Evolutionary conservation across 148 eudicot genomes (phyloP), one percentile per base, ranked within the genome.

Genomic region (Pouteria glomerata): DNA sequence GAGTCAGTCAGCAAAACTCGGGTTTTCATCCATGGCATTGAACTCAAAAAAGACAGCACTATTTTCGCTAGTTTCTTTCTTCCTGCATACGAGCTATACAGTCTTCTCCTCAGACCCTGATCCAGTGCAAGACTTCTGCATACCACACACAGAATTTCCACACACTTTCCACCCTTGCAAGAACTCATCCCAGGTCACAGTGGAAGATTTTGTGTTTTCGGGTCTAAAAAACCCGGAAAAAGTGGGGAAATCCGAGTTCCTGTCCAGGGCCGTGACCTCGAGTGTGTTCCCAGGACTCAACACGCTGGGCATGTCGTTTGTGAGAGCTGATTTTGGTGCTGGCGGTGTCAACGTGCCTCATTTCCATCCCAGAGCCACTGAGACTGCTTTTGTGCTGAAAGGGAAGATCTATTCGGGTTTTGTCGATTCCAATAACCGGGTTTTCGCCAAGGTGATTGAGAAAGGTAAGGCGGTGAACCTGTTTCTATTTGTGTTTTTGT

Each of bases 391-490:
- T 23, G 96, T 88, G 60, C 66, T 89, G 0, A 84, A 87, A 35
- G 98, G 98, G 5, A 84, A 15, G 48, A 37, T 93, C 11, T 90
- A 90, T 71, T 85, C 96, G 0, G 98, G 98, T 0, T 88, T 93
- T 30, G 84, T 93, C 0, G 98, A 90, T 74, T 74, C 96, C 10
- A 63, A 65, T 10, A 92, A 92, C 21, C 78, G 69, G 50, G 76
- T 91, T 27, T 94, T 78, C 59, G 97, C 95, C 0, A 91, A 83
- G 55, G 88, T 91, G 58, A 44, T 94, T 8, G 88, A 86, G 73
- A 85, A 86, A 39, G 98, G 98, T 6, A 97, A 94, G 26, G 89
- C 89, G 16, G 89, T 94, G 97, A n/a, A n/a, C n/a, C n/a, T n/a
- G n/a, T n/a, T n/a, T n/a, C n/a, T n/a, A n/a, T n/a, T n/a, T n/a